Percentiles rank a stretch among this genome's conserved stretches.
Evolutionary conservation across 495 filamentous ascomycete genomes (phyloP).

Genomic region (Astrothelium subdiscretum): DNA sequence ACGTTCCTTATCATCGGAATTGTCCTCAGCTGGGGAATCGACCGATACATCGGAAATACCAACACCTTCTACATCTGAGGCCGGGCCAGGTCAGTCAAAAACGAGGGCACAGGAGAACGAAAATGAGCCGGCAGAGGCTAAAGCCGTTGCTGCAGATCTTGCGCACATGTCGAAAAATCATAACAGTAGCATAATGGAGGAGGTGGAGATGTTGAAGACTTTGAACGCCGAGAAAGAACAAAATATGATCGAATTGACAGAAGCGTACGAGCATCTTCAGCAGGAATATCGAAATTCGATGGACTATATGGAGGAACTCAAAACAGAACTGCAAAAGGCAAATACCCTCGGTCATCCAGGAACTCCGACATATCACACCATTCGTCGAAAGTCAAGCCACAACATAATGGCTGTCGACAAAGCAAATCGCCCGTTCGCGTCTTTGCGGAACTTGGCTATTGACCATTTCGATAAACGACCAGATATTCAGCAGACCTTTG

Average conservation of each 20-base stretch:
- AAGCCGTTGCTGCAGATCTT: conserved; percentile 19
- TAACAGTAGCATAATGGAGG: conserved; percentile 33
- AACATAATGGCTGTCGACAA: conserved; percentile 82
- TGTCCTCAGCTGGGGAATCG: conserved; percentile 86
- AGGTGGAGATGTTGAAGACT: conserved; percentile 59
- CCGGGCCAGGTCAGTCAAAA: conserved; percentile 1
- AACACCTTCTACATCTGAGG: conserved; percentile 29
- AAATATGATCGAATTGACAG: conserved; percentile 54
- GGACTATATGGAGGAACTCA: conserved; percentile 77
- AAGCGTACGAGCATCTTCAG: conserved; percentile 72
- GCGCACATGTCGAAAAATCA: neutral
- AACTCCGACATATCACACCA: conserved; percentile 53
- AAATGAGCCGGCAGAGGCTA: neutral
- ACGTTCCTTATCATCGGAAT: conserved; percentile 91
- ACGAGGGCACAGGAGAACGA: neutral
- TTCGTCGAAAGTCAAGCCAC: conserved; percentile 89
- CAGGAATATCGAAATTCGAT: conserved; percentile 70
- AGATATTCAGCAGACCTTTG: conserved; percentile 83
- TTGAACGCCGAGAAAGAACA: conserved; percentile 67
- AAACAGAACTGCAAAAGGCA: conserved; percentile 68
- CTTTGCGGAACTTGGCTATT: conserved; percentile 71
- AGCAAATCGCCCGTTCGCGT: conserved; percentile 82
- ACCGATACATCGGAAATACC: conserved; percentile 52
- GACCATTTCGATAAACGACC: conserved; percentile 75
- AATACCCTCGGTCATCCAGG: conserved; percentile 36